These are phyloP conservation scores for Acacia acuminata DNA, from an alignment of 306 rosid genomes.

Conservation along the genomic window DNA sequence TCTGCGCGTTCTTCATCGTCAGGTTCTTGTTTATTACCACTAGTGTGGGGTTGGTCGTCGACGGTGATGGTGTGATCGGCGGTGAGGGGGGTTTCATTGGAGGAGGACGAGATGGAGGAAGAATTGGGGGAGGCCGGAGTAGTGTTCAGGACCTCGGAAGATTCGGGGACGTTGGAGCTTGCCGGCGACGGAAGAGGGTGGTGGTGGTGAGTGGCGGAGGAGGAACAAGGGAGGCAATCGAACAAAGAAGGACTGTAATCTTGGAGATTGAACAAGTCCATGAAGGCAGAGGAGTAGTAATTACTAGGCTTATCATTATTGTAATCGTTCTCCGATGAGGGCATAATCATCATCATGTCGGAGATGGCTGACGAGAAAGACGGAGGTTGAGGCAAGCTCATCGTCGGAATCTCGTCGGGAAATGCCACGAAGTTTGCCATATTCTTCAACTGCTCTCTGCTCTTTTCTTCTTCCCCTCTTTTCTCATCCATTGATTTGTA, in stretches of 20 bases:
- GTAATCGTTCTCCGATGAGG: neutral
- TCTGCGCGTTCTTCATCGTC: constrained; percentile 31
- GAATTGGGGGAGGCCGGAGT: constrained; percentile 74
- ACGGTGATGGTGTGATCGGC: neutral
- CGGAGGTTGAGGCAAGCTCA: constrained; percentile 13
- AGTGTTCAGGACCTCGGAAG: constrained; percentile 69
- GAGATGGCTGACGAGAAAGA: constrained; percentile 46
- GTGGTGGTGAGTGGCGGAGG: constrained; percentile 8
- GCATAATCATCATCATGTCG: constrained; percentile 40
- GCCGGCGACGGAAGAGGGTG: constrained; percentile 42
- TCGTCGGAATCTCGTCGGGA: constrained; percentile 53
- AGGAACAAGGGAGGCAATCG: constrained; percentile 42
- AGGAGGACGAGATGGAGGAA: constrained; percentile 67
- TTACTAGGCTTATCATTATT: neutral
- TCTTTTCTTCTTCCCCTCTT: constrained; percentile 30
- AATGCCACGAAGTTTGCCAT: constrained; percentile 41
- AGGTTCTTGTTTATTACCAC: constrained; percentile 7
- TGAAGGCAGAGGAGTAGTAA: constrained; percentile 39
- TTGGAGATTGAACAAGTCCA: constrained; percentile 46
- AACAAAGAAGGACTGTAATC: constrained; percentile 46
- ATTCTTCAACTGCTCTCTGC: neutral
- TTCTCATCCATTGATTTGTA: constrained; percentile 60
- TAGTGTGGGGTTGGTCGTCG: constrained; percentile 24
- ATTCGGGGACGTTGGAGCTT: constrained; percentile 43
- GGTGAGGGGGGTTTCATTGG: constrained; percentile 49